Base-by-base conservation (phyloP, 2,329 filamentous ascomycete genomes). In the Pyricularia sp. region DNA sequence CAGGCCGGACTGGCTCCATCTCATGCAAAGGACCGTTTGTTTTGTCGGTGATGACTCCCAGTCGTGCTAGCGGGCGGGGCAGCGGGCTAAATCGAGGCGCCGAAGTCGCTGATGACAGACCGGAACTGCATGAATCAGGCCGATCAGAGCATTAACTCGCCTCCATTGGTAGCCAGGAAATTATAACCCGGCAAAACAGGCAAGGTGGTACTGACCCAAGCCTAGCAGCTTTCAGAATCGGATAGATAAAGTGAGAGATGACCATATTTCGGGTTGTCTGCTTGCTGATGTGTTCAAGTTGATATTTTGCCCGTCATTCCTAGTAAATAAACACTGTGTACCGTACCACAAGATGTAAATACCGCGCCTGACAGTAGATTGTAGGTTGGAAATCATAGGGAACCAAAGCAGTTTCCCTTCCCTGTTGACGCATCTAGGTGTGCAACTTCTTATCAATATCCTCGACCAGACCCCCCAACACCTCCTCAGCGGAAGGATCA, bases 371-470 rank as follows among this genome's bases (percentile, higher is more conserved):
- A 11, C 31, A 33, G 31, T 33, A 10, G 31, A 33, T 33, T 33
- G 31, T 1, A 11, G 11, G 9, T 33, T 33, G 31, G 12, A 33
- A 3, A 11, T 33, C 3, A 12, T 3, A 12, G 11, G 31, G 31
- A 33, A 33, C 31, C 31, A 26, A 6, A 1, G 61, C 17, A 17
- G 61, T 23, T 17, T 17, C 4, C 61, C 12, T 17, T 17, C 4
- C 61, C 12, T 3, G 9, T 20, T 20, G 23, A 63, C 9, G 25
- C 7, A 9, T 63, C 23, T 26, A 65, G 20, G 64, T 63, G 25
- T 68, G 50, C 10, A 68, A 59, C 30, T 68, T 68, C 20, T 28
- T n/a, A 20, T 59, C 25, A 14, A 66, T 58, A 36, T 36, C 66
- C 28, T 33, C 66, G 1, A 30, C 66, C 26, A 63, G 28, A 17